phyloP scores from a whole-genome alignment of 176 grass and related monocot genomes.

The Cenchrus fungigraminus region DNA sequence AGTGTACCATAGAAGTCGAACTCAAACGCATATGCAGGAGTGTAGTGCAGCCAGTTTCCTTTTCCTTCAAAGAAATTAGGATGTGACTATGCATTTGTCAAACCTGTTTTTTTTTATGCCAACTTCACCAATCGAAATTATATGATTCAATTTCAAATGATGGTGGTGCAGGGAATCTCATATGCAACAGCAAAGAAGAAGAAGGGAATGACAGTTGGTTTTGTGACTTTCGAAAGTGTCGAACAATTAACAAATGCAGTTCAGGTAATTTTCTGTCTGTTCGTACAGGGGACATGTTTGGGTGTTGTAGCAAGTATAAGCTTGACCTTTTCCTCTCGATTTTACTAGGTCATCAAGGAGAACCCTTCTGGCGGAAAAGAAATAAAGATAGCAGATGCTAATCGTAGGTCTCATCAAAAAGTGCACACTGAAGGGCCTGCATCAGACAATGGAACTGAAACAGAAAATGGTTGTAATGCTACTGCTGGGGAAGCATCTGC shows the following conservation, averaged over 20 bases:
- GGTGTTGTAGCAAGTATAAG: background rate
- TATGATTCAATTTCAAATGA: background rate
- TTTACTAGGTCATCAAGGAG: slow-evolving; percentile 66
- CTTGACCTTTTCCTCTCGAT: background rate
- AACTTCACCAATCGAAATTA: background rate
- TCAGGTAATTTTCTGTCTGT: slow-evolving; percentile 57
- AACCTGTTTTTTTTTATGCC: background rate
- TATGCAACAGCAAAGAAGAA: slow-evolving; percentile 82
- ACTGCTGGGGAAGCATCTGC: slow-evolving; percentile 44
- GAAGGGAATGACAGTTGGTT: slow-evolving; percentile 93
- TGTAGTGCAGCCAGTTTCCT: background rate
- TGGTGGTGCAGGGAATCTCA: slow-evolving; percentile 64
- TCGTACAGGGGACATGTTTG: background rate
- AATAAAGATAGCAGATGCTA: slow-evolving; percentile 93
- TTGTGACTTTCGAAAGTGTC: slow-evolving; percentile 73
- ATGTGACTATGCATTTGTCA: background rate
- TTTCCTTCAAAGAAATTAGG: background rate
- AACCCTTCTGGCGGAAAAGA: slow-evolving; percentile 65
- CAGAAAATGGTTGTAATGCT: slow-evolving; percentile 45
- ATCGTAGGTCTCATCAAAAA: slow-evolving; percentile 68
- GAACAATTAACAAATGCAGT: slow-evolving; percentile 70
- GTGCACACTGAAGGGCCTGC: slow-evolving; percentile 24
- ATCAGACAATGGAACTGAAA: slow-evolving; percentile 35
- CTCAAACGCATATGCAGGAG: background rate
- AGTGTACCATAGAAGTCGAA: background rate